These are phyloP conservation scores for Flagelloscypha sp. DNA, from an alignment of 768 basidiomycete species.

Conservation along the genomic window DNA sequence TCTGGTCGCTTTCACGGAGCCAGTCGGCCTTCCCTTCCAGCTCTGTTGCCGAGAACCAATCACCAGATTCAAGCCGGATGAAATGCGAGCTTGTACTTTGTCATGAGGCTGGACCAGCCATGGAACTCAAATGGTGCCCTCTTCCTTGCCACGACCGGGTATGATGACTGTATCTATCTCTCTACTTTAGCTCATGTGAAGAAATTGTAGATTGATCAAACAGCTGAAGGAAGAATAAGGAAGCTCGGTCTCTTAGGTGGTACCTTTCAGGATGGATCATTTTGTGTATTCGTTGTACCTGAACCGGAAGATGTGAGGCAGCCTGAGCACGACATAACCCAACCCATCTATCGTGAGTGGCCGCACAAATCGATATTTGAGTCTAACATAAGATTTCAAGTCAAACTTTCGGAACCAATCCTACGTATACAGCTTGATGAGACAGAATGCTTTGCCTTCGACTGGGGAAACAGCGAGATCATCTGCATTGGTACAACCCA, in stretches of 20 bases:
- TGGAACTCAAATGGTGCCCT: conserved; percentile 90
- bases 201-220: conserved; percentile 14
- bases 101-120: conserved; percentile 69
- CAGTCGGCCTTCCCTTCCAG: conserved; percentile 5
- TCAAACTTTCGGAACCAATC: conserved; percentile 53
- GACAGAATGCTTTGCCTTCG: conserved; percentile 68
- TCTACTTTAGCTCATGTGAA: conserved; percentile 3
- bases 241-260: conserved; percentile 83
- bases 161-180: conserved; percentile 23
- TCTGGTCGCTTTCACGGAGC: conserved; percentile 59
- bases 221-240: too few species aligned
- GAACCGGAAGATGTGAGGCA: conserved; percentile 51
- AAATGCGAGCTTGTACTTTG: conserved; percentile 82
- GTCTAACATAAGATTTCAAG: conserved; percentile 24
- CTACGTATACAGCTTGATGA: conserved; percentile 70
- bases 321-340: conserved; percentile 16
- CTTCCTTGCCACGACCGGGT: conserved; percentile 67
- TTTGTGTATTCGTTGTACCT: conserved; percentile 73
- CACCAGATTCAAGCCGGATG: conserved; percentile 38
- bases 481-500: conserved; percentile 81
- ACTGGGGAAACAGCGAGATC: conserved; percentile 83
- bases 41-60: conserved; percentile 1
- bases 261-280: conserved; percentile 80
- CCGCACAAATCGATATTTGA: neutral
- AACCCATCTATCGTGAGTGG: conserved; percentile 45